phyloP scores from a whole-genome alignment of 2,329 filamentous ascomycete genomes.

The Botrytis hyacinthi region DNA sequence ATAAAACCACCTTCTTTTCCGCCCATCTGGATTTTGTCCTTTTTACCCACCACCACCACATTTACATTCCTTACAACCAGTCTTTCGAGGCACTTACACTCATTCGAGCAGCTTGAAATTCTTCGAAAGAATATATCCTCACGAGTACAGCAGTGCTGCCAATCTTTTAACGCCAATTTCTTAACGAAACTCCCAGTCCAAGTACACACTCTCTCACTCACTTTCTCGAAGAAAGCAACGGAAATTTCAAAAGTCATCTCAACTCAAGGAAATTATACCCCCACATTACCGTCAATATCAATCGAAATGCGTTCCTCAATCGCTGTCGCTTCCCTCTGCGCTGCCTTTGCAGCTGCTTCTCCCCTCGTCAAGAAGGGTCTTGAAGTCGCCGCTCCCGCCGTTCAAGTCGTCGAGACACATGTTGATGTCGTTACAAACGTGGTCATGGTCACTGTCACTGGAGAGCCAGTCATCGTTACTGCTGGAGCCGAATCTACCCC shows the following conservation, averaged over 20 bases:
- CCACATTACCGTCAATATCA: neutral
- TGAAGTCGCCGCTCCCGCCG: neutral
- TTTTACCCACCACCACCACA: conserved; percentile 4
- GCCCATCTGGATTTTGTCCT: neutral
- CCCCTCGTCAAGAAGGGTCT: conserved; percentile 37
- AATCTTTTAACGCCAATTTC: conserved; percentile 23
- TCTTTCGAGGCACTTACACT: conserved; percentile 33
- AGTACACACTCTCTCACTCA: conserved; percentile 21
- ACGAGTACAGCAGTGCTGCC: conserved; percentile 38
- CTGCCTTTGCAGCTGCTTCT: conserved; percentile 39
- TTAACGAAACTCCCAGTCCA: conserved; percentile 20
- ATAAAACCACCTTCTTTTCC: conserved; percentile 21
- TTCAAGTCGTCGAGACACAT: conserved; percentile 15
- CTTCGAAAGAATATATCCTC: conserved; percentile 33
- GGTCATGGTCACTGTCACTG: conserved; percentile 36
- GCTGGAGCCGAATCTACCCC: conserved; percentile 10
- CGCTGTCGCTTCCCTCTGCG: conserved; percentile 40
- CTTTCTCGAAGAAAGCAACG: conserved; percentile 33
- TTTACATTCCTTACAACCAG: conserved; percentile 23
- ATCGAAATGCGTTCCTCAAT: conserved; percentile 45
- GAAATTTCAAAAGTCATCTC: neutral
- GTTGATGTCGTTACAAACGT: conserved; percentile 38
- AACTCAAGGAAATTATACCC: conserved; percentile 15
- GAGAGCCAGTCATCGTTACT: neutral
- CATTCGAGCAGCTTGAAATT: conserved; percentile 26